These are phyloP conservation scores for Cunninghamia lanceolata DNA, from an alignment of 75 land plant species.

Conservation along the genomic window DNA sequence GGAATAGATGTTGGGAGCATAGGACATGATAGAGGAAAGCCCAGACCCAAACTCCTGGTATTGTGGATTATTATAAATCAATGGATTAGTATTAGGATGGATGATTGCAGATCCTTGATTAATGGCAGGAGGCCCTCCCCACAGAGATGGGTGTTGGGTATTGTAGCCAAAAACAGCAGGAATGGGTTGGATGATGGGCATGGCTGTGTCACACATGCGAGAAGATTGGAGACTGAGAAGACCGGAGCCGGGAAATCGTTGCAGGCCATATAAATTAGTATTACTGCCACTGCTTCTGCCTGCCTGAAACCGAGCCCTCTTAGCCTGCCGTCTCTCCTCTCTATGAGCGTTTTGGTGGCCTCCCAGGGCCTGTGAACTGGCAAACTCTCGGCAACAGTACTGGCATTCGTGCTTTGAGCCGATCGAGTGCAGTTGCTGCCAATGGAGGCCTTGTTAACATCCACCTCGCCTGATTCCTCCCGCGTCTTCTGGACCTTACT, in stretches of 20 bases:
- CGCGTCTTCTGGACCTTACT: no score
- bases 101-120: not conserved
- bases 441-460: no score
- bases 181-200: not conserved
- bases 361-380: constrained; percentile 79
- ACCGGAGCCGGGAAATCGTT: not conserved
- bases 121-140: not conserved
- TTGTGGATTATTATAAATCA: not conserved
- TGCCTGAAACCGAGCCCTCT: constrained; percentile 68
- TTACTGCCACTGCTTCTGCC: constrained; percentile 22
- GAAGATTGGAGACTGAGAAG: not conserved
- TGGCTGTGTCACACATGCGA: not conserved
- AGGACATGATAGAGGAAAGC: not conserved
- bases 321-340: constrained; percentile 71
- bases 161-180: not conserved
- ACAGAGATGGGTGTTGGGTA: no score
- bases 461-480: no score
- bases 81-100: not conserved
- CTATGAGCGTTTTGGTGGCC: constrained; percentile 84
- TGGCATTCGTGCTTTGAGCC: constrained; percentile 65
- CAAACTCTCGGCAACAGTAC: constrained; percentile 79
- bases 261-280: not conserved
- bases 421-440: not conserved
- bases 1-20: not conserved
- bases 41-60: not conserved